Evolutionary conservation across 2,329 filamentous ascomycete genomes (phyloP).

Genomic region (Beauveria asiatica): DNA sequence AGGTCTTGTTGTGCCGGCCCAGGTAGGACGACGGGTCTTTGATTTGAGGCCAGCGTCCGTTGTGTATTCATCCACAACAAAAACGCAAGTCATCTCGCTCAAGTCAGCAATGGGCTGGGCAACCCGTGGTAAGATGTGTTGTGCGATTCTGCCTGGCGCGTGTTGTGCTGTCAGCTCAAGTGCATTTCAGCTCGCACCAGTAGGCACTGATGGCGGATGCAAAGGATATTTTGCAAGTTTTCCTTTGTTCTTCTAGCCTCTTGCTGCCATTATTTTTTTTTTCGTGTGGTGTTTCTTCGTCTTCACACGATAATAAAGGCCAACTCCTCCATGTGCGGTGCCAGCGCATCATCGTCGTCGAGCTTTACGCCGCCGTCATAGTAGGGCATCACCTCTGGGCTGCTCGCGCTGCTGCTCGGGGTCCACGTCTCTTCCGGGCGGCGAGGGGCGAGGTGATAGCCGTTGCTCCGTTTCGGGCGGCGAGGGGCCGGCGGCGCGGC

Average conservation of each 20-base stretch:
- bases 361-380: conserved; percentile 3
- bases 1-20: too few relatives aligned
- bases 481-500: background rate
- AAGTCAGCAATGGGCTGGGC: too few relatives aligned
- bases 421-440: background rate
- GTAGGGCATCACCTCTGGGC: background rate
- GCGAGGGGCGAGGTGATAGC: background rate
- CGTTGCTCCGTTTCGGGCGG: conserved; percentile 8
- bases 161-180: too few relatives aligned
- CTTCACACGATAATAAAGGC: conserved; percentile 6
- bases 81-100: too few relatives aligned
- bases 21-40: too few relatives aligned
- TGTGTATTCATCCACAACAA: too few relatives aligned
- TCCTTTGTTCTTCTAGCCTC: background rate
- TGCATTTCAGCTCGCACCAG: too few relatives aligned
- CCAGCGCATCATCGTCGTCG: background rate
- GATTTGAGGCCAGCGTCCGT: too few relatives aligned
- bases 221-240: too few relatives aligned
- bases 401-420: conserved; percentile 1
- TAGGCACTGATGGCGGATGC: too few relatives aligned
- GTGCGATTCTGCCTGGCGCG: too few relatives aligned
- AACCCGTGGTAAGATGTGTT: too few relatives aligned
- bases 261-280: background rate
- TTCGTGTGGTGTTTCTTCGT: background rate
- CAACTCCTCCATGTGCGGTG: background rate